These are phyloP conservation scores for Drosera capensis DNA, from an alignment of 148 eudicot species.

Conservation along the genomic window DNA sequence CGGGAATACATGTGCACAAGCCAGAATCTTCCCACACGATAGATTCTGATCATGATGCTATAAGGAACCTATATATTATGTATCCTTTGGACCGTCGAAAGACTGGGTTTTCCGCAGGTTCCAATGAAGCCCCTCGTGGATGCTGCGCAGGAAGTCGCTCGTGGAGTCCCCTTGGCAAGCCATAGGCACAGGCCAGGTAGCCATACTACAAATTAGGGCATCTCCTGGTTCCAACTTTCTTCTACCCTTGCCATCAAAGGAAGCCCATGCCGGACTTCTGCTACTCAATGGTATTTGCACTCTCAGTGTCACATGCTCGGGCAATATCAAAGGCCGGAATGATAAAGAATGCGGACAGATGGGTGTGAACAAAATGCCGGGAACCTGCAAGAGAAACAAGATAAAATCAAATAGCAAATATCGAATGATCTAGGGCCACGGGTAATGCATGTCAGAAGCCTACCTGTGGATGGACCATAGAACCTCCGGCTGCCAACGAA, in stretches of 20 bases:
- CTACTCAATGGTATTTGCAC: slow-evolving; percentile 67
- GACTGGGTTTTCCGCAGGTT: slow-evolving; percentile 82
- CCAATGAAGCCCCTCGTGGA: slow-evolving; percentile 94
- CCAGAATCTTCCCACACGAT: too few species aligned
- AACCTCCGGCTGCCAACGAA: slow-evolving; percentile 97
- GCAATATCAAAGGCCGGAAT: slow-evolving; percentile 63
- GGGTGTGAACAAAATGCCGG: slow-evolving; percentile 71
- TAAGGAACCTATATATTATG: too few species aligned
- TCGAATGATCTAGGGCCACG: background rate
- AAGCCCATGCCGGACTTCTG: slow-evolving; percentile 63
- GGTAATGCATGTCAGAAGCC: too few species aligned
- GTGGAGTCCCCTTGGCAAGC: slow-evolving; percentile 83
- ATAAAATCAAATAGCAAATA: background rate
- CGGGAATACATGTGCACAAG: too few species aligned
- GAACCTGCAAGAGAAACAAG: slow-evolving; percentile 40
- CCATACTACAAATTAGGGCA: slow-evolving; percentile 91
- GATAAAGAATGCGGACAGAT: slow-evolving; percentile 72
- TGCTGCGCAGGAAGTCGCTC: slow-evolving; percentile 71
- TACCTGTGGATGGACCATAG: slow-evolving; percentile 99
- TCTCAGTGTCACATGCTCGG: slow-evolving; percentile 53
- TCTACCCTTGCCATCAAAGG: slow-evolving; percentile 64
- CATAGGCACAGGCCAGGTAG: slow-evolving; percentile 91
- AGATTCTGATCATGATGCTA: too few species aligned
- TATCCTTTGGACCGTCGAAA: slow-evolving; percentile 56
- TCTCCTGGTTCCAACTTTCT: slow-evolving; percentile 55